Conservation (phyloP, 202 grass and related monocot species). For the Bolboschoenoplectus hybrid region DNA sequence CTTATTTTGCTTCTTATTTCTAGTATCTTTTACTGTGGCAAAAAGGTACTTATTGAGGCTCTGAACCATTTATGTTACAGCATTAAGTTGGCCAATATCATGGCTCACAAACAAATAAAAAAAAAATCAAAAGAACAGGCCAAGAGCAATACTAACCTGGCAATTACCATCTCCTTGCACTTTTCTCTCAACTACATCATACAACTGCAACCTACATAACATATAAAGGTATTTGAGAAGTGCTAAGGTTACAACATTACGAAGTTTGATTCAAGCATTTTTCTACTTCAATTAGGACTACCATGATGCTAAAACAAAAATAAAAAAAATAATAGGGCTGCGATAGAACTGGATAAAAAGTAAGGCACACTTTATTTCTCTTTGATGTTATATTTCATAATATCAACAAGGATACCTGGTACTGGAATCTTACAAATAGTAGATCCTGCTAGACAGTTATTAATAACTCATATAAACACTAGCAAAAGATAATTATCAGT, state of each 20-base stretch:
- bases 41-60: background rate
- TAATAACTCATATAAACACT: background rate
- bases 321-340: background rate
- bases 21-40: background rate
- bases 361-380: background rate
- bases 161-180: slow-evolving; percentile 97
- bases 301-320: background rate
- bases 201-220: slow-evolving; percentile 71
- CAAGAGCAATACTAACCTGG: slow-evolving; percentile 63
- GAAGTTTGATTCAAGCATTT: slow-evolving; percentile 1
- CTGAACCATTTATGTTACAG: background rate
- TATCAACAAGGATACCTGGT: background rate
- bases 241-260: slow-evolving; percentile 10
- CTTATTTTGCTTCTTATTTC: background rate
- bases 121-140: background rate
- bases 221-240: slow-evolving; percentile 23
- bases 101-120: background rate
- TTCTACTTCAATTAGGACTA: slow-evolving; percentile 13
- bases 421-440: background rate
- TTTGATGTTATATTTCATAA: slow-evolving; percentile 4
- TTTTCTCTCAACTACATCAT: slow-evolving; percentile 85
- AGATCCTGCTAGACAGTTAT: slow-evolving; percentile 4
- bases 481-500: background rate
- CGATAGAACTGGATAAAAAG: slow-evolving; percentile 3
- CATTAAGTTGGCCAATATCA: background rate